Conservation (phyloP, 345 rosid species). For the Eucalyptus leucophloia region DNA sequence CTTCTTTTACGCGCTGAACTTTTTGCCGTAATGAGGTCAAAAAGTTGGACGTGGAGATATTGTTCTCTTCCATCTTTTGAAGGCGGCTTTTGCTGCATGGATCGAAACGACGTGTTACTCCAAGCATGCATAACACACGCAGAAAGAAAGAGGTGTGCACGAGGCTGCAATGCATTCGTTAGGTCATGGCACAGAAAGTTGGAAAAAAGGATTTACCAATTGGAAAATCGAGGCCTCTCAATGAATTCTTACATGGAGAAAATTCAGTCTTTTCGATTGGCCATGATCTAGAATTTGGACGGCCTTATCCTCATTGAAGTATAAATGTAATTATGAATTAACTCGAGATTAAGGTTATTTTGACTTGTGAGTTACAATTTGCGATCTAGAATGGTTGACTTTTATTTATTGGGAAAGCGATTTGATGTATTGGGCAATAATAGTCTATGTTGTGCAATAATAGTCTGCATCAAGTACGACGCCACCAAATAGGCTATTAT, state of each 20-base stretch:
- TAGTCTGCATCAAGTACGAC: background rate
- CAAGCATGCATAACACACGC: background rate
- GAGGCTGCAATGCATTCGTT: background rate
- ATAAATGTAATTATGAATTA: background rate
- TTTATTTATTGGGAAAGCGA: background rate
- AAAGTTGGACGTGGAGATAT: background rate
- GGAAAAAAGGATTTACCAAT: background rate
- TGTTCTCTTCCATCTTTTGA: background rate
- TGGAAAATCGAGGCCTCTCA: background rate
- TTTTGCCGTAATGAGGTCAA: background rate
- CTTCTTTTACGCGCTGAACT: background rate
- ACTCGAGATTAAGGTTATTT: background rate
- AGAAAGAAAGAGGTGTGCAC: background rate
- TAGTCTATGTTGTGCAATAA: too few relatives aligned
- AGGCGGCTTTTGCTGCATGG: background rate
- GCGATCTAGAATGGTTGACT: background rate
- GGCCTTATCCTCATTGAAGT: background rate
- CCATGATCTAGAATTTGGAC: background rate
- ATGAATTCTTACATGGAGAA: background rate
- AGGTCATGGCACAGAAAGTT: background rate
- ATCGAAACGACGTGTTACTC: background rate
- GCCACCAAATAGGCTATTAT: background rate
- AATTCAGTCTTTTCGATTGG: background rate
- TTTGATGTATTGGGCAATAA: too few relatives aligned
- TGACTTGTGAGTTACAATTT: rapidly evolving